These are phyloP conservation scores for Serendipita sp. DNA, from an alignment of 768 basidiomycete species.

Conservation along the genomic window DNA sequence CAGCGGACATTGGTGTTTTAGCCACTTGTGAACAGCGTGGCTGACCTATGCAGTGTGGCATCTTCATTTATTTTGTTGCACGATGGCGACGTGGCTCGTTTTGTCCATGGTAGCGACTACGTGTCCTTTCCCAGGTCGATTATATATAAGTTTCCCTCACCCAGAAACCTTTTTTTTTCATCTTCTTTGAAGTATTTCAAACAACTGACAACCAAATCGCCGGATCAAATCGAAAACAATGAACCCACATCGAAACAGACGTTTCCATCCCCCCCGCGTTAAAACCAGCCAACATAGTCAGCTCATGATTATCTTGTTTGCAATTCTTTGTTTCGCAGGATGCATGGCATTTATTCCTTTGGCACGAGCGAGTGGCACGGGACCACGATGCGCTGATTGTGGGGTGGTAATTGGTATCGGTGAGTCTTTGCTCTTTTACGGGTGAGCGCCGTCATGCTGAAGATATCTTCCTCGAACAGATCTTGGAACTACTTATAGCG, in stretches of 20 bases:
- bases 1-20: too few relatives aligned
- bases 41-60: too few relatives aligned
- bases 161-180: background rate
- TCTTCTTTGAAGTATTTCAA: too few relatives aligned
- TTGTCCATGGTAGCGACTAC: background rate
- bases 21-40: too few relatives aligned
- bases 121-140: background rate
- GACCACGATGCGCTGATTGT: background rate
- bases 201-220: too few relatives aligned
- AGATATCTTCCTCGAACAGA: background rate
- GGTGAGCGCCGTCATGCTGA: background rate
- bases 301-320: background rate
- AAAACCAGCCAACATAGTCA: background rate
- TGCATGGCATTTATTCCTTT: background rate
- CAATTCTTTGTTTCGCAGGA: background rate
- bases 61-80: too few relatives aligned
- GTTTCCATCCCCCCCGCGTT: background rate
- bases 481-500: background rate
- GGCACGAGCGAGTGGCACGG: background rate
- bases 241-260: background rate
- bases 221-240: background rate
- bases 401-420: constrained; percentile 2
- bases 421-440: background rate
- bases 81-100: too few relatives aligned
- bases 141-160: background rate